A percentile compares a stretch with the other conserved stretches of the same genome.
Evolutionary conservation across 2,329 filamentous ascomycete species (phyloP).

Genomic region (Colletotrichum phormii): DNA sequence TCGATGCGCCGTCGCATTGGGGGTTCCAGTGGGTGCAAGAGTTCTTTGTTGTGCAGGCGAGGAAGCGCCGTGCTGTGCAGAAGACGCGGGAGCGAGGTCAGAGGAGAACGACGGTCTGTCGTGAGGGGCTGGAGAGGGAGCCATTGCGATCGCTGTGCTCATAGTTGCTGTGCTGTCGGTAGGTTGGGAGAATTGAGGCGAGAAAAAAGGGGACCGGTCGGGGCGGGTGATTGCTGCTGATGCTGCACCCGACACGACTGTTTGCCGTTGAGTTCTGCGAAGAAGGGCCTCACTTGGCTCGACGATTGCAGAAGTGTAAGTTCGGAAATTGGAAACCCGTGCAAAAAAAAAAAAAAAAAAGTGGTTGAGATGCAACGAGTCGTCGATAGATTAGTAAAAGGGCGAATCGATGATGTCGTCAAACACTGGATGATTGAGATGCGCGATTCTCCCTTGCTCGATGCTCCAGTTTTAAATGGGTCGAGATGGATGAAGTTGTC

Average conservation of each 20-base stretch:
- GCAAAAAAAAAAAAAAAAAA: neutral
- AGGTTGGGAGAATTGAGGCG: constrained; percentile 1
- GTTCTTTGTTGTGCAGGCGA: constrained; percentile 61
- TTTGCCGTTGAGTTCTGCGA: constrained; percentile 18
- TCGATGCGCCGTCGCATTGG: constrained; percentile 58
- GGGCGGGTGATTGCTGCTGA: constrained; percentile 17
- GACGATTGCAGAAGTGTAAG: neutral
- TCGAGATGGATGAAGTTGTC: constrained; percentile 24
- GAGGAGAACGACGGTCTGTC: constrained; percentile 69
- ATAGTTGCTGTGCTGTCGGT: constrained; percentile 55
- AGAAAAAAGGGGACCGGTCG: neutral
- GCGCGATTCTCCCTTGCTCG: constrained; percentile 34
- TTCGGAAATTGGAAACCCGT: neutral
- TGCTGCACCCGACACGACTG: constrained; percentile 18
- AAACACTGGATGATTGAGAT: constrained; percentile 26
- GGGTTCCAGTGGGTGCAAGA: constrained; percentile 51
- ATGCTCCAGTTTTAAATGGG: constrained; percentile 31
- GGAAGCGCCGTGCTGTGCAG: constrained; percentile 44
- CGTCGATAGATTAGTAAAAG: neutral
- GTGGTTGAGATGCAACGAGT: neutral
- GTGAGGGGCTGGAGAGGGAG: constrained; percentile 75
- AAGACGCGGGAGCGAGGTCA: constrained; percentile 55
- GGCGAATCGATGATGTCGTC: constrained; percentile 28
- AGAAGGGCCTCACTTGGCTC: constrained; percentile 7
- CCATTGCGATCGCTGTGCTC: constrained; percentile 77